Percentiles rank a stretch among this genome's conserved stretches.
These are phyloP conservation scores for Phytophthora capsici DNA, from an alignment of 352 stramenopile species.

Conservation along the genomic window DNA sequence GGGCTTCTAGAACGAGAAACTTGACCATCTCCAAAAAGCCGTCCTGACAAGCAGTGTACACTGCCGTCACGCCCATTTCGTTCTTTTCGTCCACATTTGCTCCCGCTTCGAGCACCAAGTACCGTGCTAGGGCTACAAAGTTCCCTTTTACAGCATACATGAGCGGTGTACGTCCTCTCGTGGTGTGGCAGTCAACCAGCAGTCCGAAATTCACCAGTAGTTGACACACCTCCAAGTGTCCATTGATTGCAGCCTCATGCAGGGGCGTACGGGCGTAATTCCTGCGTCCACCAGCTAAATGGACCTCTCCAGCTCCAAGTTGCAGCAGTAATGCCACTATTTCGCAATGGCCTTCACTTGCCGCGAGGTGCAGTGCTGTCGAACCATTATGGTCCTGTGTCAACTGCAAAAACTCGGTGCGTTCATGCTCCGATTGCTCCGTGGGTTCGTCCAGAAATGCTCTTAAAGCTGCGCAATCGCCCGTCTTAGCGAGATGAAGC, in stretches of 20 bases:
- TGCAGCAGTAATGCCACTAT: constrained; percentile 57
- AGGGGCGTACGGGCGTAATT: constrained; percentile 73
- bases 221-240: constrained; percentile 56
- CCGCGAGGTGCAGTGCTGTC: constrained; percentile 69
- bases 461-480: constrained; percentile 42
- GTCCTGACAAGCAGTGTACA: constrained; percentile 73
- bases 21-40: constrained; percentile 53
- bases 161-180: constrained; percentile 70
- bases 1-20: constrained; percentile 47
- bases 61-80: constrained; percentile 78
- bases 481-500: constrained; percentile 58
- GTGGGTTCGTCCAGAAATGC: constrained; percentile 32
- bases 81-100: constrained; percentile 80
- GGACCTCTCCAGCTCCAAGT: constrained; percentile 62
- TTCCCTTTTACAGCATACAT: constrained; percentile 81
- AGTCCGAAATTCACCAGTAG: constrained; percentile 65
- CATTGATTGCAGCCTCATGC: constrained; percentile 76
- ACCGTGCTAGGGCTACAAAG: constrained; percentile 55
- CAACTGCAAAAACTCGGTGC: constrained; percentile 58
- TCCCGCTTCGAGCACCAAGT: constrained; percentile 49
- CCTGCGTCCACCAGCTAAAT: constrained; percentile 65
- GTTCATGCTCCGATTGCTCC: constrained; percentile 11
- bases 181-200: constrained; percentile 82
- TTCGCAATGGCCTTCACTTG: constrained; percentile 54
- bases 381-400: constrained; percentile 73